Conservation (phyloP, 164 flowering plant genomes). For the Amborella trichopoda region DNA sequence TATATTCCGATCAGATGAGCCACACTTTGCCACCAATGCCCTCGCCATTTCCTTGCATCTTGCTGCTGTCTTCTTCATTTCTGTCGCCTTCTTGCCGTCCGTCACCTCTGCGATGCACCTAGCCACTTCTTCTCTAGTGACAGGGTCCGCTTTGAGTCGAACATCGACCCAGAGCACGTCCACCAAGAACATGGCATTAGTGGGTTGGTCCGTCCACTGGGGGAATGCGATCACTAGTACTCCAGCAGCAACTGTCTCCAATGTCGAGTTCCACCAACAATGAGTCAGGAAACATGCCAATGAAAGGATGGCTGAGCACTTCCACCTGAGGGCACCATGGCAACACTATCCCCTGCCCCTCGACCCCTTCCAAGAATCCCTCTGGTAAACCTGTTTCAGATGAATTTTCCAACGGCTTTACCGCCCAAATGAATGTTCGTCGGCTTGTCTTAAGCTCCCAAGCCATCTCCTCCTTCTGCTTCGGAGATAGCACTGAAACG, state of each 20-base stretch:
- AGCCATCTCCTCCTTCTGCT: slow-evolving; percentile 55
- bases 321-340: slow-evolving; percentile 55
- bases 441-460: slow-evolving; percentile 31
- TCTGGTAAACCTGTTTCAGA: slow-evolving; percentile 18
- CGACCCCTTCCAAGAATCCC: slow-evolving; percentile 32
- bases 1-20: slow-evolving; percentile 48
- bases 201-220: slow-evolving; percentile 66
- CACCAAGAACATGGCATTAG: slow-evolving; percentile 46
- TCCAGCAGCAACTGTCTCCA: slow-evolving; percentile 46
- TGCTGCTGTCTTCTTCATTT: slow-evolving; percentile 36
- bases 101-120: slow-evolving; percentile 36
- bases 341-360: slow-evolving; percentile 45
- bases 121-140: slow-evolving; percentile 45
- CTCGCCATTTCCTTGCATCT: slow-evolving; percentile 54
- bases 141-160: slow-evolving; percentile 21
- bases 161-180: slow-evolving; percentile 47
- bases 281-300: slow-evolving; percentile 58
- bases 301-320: slow-evolving; percentile 50
- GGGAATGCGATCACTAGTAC: slow-evolving; percentile 53
- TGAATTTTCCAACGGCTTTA: slow-evolving; percentile 8
- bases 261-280: slow-evolving; percentile 77
- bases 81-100: slow-evolving; percentile 33
- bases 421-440: slow-evolving; percentile 48
- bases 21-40: slow-evolving; percentile 53
- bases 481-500: slow-evolving; percentile 23